Base-by-base conservation (phyloP, 192 early-diverging fungal genomes). In the Allomyces arbusculus region DNA sequence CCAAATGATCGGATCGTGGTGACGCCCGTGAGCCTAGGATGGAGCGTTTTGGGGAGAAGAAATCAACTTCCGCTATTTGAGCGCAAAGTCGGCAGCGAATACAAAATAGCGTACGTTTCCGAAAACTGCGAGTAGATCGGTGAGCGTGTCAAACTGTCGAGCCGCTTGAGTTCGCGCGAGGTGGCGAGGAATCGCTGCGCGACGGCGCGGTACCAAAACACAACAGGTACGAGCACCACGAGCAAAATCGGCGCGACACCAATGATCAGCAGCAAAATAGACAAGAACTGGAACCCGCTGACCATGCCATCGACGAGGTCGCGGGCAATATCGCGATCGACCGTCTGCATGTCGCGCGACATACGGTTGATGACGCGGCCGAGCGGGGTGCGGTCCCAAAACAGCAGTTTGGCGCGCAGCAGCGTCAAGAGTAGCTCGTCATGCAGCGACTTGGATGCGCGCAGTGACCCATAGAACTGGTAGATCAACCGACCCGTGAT, bases 381-480 rank as follows among this genome's bases (percentile, higher is more conserved):
- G n/a, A 91, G 76, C 8, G 94, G 94, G 20, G 88, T 91, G n/a
- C 83, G 84, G 69, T 94, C 91, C 73, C 90, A 96, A 81, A 95
- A 95, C 24, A 86, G 82, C 45, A 92, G 77, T 69, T 84, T 86
- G 8, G 89, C 86, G 25, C 77, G 81, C 28, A 84, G 66, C 26
- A 90, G 75, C 28, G 77, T 65, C 10, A 68, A 72, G 33, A 90
- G 63, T 25, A 88, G 71, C 23, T 71, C 74, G 24, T 68, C 45
- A 63, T 90, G 88, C 62, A 90, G 58, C 0, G 65, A 68, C 1
- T 72, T 74, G 1, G 84, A 87, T 20, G 86, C 88, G 1, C 65
- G 58, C 9, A 90, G 62, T 4, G 79, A 78, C 64, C 77, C 76
- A 66, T 64, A 63, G 64, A 72, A 78, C 16, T 78, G 72, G 62